A percentile compares a stretch with the other conserved stretches of the same genome.
Evolutionary conservation across 179 eudicot genomes (phyloP).

Genomic region (Silene noctiflora): DNA sequence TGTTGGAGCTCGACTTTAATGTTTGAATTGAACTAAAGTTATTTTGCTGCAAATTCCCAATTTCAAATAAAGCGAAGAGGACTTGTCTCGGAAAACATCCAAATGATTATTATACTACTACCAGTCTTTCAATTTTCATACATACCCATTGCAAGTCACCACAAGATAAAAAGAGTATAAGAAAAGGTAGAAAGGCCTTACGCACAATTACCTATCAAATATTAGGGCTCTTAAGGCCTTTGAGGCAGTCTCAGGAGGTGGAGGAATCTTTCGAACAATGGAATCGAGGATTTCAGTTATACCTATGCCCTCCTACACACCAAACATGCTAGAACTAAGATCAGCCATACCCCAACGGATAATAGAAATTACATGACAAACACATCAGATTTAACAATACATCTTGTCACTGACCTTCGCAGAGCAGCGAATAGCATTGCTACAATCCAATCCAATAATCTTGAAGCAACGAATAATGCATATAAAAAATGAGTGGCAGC

Average conservation of each 20-base stretch:
- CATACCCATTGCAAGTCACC: constrained; percentile 1
- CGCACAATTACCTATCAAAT: constrained; percentile 78
- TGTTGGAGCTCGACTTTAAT: background rate
- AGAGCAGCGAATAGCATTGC: constrained; percentile 86
- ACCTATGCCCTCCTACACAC: constrained; percentile 84
- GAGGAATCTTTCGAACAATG: constrained; percentile 76
- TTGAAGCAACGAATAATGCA: constrained; percentile 29
- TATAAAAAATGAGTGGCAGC: background rate
- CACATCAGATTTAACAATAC: constrained; percentile 1
- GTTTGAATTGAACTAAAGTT: background rate
- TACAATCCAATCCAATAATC: constrained; percentile 93
- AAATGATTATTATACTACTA: background rate
- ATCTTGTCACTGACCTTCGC: constrained; percentile 74
- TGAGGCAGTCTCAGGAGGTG: constrained; percentile 67
- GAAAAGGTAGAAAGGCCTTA: constrained; percentile 15
- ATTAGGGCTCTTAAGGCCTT: constrained; percentile 89
- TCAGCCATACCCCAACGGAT: constrained; percentile 8
- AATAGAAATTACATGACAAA: background rate
- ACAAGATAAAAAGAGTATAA: constrained; percentile 16
- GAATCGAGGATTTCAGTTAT: constrained; percentile 82
- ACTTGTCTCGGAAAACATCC: background rate
- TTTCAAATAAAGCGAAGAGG: background rate
- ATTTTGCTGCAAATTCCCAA: background rate
- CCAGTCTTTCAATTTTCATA: background rate
- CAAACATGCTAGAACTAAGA: constrained; percentile 13